These are phyloP conservation scores for Magnaporthales sp. DNA, from an alignment of 2,329 filamentous ascomycete species.

Conservation along the genomic window DNA sequence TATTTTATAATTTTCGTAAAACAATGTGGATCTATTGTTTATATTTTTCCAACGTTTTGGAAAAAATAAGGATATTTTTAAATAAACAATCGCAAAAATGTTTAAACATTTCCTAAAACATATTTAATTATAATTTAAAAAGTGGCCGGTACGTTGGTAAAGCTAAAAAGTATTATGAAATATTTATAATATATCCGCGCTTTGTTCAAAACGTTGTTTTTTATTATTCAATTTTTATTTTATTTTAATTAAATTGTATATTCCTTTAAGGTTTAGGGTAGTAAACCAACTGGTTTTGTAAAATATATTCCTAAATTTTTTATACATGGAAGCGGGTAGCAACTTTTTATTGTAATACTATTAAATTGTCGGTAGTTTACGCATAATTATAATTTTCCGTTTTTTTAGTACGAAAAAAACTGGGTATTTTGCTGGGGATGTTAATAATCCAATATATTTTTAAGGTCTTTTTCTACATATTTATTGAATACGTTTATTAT, in stretches of 20 bases:
- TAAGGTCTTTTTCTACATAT: no score
- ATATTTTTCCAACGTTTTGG: background rate
- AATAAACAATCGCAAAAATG: background rate
- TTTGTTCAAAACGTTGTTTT: background rate
- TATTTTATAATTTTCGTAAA: no score
- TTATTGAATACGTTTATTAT: no score
- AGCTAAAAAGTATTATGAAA: no score
- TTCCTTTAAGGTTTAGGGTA: background rate
- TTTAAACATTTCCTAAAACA: background rate
- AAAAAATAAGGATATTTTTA: background rate
- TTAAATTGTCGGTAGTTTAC: background rate
- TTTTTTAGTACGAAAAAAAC: background rate
- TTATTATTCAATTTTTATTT: background rate
- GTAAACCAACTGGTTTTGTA: no score
- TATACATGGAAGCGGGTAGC: background rate
- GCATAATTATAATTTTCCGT: background rate
- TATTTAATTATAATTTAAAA: background rate
- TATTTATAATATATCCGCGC: background rate
- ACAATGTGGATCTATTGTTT: background rate
- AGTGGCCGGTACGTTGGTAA: background rate
- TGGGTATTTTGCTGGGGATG: no score
- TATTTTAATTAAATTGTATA: background rate
- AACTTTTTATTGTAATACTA: background rate
- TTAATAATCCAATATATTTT: no score
- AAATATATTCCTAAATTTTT: background rate